Percentiles rank a stretch among this genome's conserved stretches.
These are phyloP conservation scores for Rhizophagus clarus DNA, from an alignment of 192 early-diverging fungal genomes.

Conservation along the genomic window DNA sequence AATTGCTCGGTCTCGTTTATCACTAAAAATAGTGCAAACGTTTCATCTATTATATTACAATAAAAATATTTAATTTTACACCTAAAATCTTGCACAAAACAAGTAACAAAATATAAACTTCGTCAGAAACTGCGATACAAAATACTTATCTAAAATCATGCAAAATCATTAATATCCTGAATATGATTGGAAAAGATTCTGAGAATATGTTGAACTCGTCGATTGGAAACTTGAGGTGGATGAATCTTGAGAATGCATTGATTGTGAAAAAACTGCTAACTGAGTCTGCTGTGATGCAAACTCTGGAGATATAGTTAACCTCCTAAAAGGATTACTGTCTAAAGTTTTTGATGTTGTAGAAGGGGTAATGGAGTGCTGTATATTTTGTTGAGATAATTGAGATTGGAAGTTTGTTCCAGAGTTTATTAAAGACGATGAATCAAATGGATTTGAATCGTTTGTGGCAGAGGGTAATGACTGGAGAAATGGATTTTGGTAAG, in stretches of 20 bases:
- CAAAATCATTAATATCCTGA: too few species aligned
- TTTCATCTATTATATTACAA: too few species aligned
- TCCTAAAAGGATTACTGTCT: constrained; percentile 34
- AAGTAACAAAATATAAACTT: too few species aligned
- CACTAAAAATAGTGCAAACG: too few species aligned
- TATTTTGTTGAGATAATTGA: not conserved
- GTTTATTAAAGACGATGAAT: not conserved
- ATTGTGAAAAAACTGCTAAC: not conserved
- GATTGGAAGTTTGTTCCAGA: not conserved
- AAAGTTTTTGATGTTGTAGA: not conserved
- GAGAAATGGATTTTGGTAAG: constrained; percentile 10
- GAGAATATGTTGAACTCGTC: not conserved
- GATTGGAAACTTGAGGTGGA: not conserved
- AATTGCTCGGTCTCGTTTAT: too few species aligned
- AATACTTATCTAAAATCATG: too few species aligned
- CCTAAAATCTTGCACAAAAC: too few species aligned
- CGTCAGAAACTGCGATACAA: too few species aligned
- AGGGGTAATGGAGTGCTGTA: not conserved
- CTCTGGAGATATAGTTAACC: not conserved
- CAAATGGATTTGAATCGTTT: constrained; percentile 7
- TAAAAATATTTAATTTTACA: too few species aligned
- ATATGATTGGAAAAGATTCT: not conserved
- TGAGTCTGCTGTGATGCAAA: not conserved
- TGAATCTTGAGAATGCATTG: not conserved
- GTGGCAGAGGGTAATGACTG: not conserved